Base-by-base conservation (phyloP, 1,284 basidiomycete genomes). In the Cystobasidium pallidum region DNA sequence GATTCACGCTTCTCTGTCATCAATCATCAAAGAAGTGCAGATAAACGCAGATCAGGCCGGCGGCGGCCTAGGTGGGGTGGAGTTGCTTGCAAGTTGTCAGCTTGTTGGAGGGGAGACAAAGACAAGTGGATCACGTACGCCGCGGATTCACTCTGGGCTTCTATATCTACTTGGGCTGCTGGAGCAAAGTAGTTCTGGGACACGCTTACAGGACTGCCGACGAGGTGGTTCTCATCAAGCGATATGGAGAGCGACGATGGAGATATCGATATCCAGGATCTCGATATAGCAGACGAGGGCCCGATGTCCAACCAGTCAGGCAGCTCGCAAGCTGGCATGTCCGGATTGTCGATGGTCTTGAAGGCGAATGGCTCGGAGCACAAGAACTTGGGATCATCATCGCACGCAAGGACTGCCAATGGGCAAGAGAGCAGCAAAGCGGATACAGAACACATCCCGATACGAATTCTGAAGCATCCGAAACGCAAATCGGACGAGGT, bases 401-500 rank as follows among this genome's bases (percentile, higher is more conserved):
- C 21, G 54, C 7, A 57, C 17, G 54, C 54, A 57, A 21, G 30
- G 8, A 34, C 30, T 32, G 1, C 54, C 10, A 57, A 34, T 57
- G 54, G 54, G 21, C 49, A 51, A 28, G 21, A 24, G 4, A 51
- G 49, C 49, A 28, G 24, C 49, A 51, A 28, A 51, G 49, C n/a
- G 17, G 49, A 17, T 51, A 28, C 49, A 51, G 49, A 3, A 7
- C n/a, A 24, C 6, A 15, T 15, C 4, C 15, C 19, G 36, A 17
- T 57, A 3, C 49, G 49, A 3, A 26, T 26, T 6, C 17, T 17
- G 4, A 34, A 57, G 32, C 54, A 57, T 57, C 54, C 54, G 10
- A 57, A 57, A n/a, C 54, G 54, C 54, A 57, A 57, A n/a, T 57
- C 54, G 13, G 54, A 57, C 32, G 54, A 57, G 21, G 54, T 32